phyloP scores from a whole-genome alignment of 2,329 filamentous ascomycete genomes.

The Nothopassalora personata region DNA sequence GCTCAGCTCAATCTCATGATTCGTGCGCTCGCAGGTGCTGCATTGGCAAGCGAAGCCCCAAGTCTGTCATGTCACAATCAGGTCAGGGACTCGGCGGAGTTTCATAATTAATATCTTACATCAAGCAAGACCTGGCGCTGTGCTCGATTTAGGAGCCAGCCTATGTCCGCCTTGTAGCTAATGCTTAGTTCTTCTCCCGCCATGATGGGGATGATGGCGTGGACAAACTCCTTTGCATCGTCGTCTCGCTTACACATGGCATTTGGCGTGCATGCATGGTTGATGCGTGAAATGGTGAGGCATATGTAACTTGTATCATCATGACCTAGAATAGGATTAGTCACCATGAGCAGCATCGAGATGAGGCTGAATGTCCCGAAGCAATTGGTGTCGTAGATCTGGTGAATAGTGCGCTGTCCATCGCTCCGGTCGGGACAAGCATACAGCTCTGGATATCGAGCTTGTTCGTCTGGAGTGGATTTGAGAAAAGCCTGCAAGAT shows the following conservation, averaged over 20 bases:
- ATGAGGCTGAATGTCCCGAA: not conserved
- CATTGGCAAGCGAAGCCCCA: not conserved
- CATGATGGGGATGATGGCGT: not conserved
- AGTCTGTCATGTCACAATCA: not conserved
- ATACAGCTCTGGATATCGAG: not conserved
- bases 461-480: not conserved
- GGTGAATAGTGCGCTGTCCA: too few relatives aligned
- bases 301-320: not conserved
- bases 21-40: not conserved
- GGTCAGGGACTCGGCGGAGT: not conserved
- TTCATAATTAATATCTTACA: not conserved
- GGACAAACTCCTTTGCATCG: not conserved
- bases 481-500: not conserved
- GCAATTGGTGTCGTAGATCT: not conserved
- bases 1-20: not conserved
- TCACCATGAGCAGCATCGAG: not conserved
- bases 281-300: not conserved
- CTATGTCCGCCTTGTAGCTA: not conserved
- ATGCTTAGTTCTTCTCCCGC: not conserved
- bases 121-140: not conserved
- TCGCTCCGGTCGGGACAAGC: not conserved
- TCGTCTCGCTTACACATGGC: not conserved
- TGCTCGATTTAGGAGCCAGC: not conserved
- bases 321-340: not conserved
- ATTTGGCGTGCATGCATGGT: constrained; percentile 1